These are phyloP conservation scores for Kazachstania viticola DNA, from an alignment of 805 yeast species.

Conservation along the genomic window DNA sequence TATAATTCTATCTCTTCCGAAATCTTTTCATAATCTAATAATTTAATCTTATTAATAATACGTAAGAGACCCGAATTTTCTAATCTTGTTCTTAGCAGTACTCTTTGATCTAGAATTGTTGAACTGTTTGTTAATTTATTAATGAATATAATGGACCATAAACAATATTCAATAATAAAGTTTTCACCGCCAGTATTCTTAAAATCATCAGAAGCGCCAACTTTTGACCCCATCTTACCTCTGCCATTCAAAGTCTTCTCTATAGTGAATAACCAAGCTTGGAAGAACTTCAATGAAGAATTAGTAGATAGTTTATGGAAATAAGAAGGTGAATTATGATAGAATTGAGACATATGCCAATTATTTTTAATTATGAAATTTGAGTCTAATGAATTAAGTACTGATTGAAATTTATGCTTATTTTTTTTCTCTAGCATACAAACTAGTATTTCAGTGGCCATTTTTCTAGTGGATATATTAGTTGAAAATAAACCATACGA, in stretches of 20 bases:
- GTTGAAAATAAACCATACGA: slow-evolving; percentile 68
- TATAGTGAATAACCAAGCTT: slow-evolving; percentile 60
- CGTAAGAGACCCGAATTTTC: slow-evolving; percentile 24
- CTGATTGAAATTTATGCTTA: slow-evolving; percentile 37
- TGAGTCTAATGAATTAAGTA: slow-evolving; percentile 25
- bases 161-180: slow-evolving; percentile 27
- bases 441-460: slow-evolving; percentile 68
- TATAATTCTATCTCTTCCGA: slow-evolving; percentile 58
- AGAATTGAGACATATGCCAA: slow-evolving; percentile 16
- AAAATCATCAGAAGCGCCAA: slow-evolving; percentile 83
- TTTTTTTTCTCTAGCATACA: slow-evolving; percentile 37
- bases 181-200: slow-evolving; percentile 35
- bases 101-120: slow-evolving; percentile 22
- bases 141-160: slow-evolving; percentile 22
- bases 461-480: slow-evolving; percentile 59
- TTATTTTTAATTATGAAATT: slow-evolving; percentile 21
- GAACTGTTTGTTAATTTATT: slow-evolving; percentile 23
- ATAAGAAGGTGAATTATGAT: slow-evolving; percentile 11
- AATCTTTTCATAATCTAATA: slow-evolving; percentile 49
- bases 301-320: slow-evolving; percentile 11
- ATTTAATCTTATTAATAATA: slow-evolving; percentile 35
- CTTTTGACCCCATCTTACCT: slow-evolving; percentile 82
- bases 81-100: slow-evolving; percentile 22
- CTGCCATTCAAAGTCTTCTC: slow-evolving; percentile 67
- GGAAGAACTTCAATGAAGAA: slow-evolving; percentile 32